Evolutionary conservation across 805 yeast genomes (phyloP), one percentile per base, ranked within the genome.

Genomic region (Metschnikowia arizonensis): DNA sequence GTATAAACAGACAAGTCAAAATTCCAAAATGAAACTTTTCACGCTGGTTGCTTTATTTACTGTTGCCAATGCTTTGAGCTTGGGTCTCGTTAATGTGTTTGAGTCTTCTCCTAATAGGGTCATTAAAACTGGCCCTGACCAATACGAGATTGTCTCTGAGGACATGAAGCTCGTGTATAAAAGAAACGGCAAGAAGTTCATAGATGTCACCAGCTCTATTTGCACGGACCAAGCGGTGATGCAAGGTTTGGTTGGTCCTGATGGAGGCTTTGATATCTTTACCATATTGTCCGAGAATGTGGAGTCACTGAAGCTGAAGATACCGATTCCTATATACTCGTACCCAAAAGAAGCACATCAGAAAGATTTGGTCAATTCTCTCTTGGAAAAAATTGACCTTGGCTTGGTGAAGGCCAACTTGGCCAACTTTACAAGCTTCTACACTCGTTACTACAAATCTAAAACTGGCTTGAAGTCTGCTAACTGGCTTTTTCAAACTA

Each of bases 361-460:
- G 51, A 45, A 50, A 3, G 56, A 70, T 3, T 52, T 62, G 9
- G 78, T 86, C 11, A 49, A 60, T 1, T 54, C 64, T 4, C 60
- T 83, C 33, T 59, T 73, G 34, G 54, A 60, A 5, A 47, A 69
- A 3, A 78, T 88, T 46, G 72, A 77, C 50, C 65, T 64, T 44
- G 68, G 63, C 11, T 60, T 64, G 28, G 73, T 85, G 66, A 67
- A 76, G 56, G 64, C 65, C 21, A 78, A 77, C 54, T 72, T 88
- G 62, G 77, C 79, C 17, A 65, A 74, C 40, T 81, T 88, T 59
- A 71, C 90, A 4, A 76, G 85, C 33, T 88, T 87, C 61, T 78
- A 69, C 63, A 82, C 89, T 15, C 75, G 97, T 46, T 86, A 83
- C 61, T 88, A 87, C 66, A 82, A 83, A 60, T 77, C 87, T 1